Evolutionary conservation across 768 basidiomycete genomes (phyloP), one percentile per base, ranked within the genome.

Genomic region (Coprinellus micaceus): DNA sequence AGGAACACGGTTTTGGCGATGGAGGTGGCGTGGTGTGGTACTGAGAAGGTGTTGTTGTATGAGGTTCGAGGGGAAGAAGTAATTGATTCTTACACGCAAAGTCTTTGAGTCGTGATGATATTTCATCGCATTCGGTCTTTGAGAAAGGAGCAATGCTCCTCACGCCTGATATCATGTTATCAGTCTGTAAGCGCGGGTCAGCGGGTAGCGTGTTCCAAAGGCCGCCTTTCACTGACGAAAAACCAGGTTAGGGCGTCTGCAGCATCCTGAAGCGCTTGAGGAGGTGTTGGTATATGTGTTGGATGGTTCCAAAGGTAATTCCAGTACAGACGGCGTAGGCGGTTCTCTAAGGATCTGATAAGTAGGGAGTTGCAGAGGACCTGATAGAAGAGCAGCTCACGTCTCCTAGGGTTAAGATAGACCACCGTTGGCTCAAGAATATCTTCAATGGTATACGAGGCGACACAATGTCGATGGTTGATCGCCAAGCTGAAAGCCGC

Each of bases 221-320:
- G 37, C 43, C 52, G 13, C 7, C 24, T 12, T 44, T 12, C 29
- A 50, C 70, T 19, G 50, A 79, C 77, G 59, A 78, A 74, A 64
- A 76, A 82, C 74, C 78, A 82, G 15, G 77, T 74, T 48, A 82
- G 60, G 21, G 79, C 76, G 57, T 84, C 81, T 17, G 69, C 67
- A 2, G 79, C 79, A 54, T 83, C 80, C 21, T 67, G 57, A 30
- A 77, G 60, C 0, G 78, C 81, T 22, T 71, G 68, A n/a, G 62
- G 50, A 17, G 79, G 78, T 28, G 74, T 71, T 17, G 70, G 60
- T 0, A 73, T 64, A 61, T 83, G 81, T 4, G 70, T 67, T 4
- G 81, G 80, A 62, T 82, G 79, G 24, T 73, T 72, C 67, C 72
- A 75, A 11, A 84, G 58, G 53, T 74, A 80, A 54, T 77, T 81